Conservation (phyloP, 345 rosid genomes). For the Citrus maxima region DNA sequence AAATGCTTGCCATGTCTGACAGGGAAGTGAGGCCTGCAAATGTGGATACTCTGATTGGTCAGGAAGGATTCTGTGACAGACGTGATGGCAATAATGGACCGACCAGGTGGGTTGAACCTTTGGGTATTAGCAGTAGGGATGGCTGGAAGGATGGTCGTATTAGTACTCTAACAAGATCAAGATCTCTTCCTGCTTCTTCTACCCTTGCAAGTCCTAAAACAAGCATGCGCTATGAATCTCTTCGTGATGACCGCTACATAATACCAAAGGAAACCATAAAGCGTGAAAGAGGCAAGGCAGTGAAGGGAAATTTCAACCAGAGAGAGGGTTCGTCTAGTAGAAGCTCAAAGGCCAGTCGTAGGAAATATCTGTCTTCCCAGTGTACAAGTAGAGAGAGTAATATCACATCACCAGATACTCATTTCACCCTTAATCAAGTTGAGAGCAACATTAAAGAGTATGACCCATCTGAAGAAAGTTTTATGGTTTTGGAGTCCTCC, state of each 20-base stretch:
- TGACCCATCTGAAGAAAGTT: conserved; percentile 25
- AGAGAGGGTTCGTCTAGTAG: conserved; percentile 39
- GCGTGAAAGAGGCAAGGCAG: conserved; percentile 45
- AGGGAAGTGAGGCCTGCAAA: conserved; percentile 42
- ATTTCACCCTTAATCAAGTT: conserved; percentile 25
- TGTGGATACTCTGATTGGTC: conserved; percentile 29
- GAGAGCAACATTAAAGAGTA: conserved; percentile 29
- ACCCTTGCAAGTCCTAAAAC: conserved; percentile 41
- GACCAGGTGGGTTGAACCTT: conserved; percentile 45
- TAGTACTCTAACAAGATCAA: conserved; percentile 51
- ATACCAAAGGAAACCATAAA: conserved; percentile 41
- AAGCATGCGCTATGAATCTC: conserved; percentile 35
- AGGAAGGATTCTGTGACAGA: conserved; percentile 31
- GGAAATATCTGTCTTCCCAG: conserved; percentile 34
- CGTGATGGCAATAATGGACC: conserved; percentile 23
- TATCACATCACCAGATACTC: conserved; percentile 45
- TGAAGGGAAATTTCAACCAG: conserved; percentile 36
- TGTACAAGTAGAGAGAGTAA: conserved; percentile 20
- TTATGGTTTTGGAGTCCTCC: conserved; percentile 35
- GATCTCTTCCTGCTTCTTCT: conserved; percentile 70
- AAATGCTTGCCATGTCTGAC: conserved; percentile 86
- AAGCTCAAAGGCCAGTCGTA: conserved; percentile 35
- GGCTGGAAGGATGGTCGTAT: conserved; percentile 78
- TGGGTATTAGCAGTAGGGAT: conserved; percentile 95
- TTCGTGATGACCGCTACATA: conserved; percentile 38